Base-by-base conservation (phyloP, 2,329 filamentous ascomycete species). In the Colletotrichum eleusines region DNA sequence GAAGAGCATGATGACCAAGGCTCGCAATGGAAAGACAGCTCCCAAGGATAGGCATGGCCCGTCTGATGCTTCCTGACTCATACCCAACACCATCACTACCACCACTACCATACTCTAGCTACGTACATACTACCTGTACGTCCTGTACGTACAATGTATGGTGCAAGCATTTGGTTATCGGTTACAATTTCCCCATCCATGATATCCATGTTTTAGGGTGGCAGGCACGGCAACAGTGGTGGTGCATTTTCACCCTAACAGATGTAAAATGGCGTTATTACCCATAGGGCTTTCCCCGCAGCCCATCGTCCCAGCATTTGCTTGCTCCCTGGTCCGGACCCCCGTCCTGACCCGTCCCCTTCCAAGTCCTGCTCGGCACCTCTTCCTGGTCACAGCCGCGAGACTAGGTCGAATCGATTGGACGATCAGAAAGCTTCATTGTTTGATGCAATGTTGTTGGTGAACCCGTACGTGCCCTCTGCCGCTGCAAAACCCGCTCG, bases 401-500 rank as follows among this genome's bases (percentile, higher is more conserved):
- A 67, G 55, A 46, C 42, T 31, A 31, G 62, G 69, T 63, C 59
- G n/a, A 63, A 63, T 28, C 58, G 53, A 58, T 62, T 50, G 62
- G 40, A 67, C 38, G 67, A 67, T 62, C 68, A 33, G 59, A 61
- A 71, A 71, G 69, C 69, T 63, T 71, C 53, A 11, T 31, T 68
- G 35, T 42, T 63, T 59, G 42, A 26, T 40, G 35, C 44, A 44
- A 53, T 66, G 54, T 28, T 28, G 48, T 53, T 26, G 66, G 31
- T 23, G 38, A 40, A 42, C 28, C 44, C 66, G 14, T 74, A 57
- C 54, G 14, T 74, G 59, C 46, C 63, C 28, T 38, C 35, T 9
- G 33, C 33, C 42, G 42, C 62, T 67, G 58, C 35, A 63, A 23
- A 46, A 40, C 35, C 46, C 62, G 44, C 51, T n/a, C n/a, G n/a